Evolutionary conservation across 1,284 basidiomycete genomes (phyloP), one percentile per base, ranked within the genome.

Genomic region (Violaceomyces palustris): DNA sequence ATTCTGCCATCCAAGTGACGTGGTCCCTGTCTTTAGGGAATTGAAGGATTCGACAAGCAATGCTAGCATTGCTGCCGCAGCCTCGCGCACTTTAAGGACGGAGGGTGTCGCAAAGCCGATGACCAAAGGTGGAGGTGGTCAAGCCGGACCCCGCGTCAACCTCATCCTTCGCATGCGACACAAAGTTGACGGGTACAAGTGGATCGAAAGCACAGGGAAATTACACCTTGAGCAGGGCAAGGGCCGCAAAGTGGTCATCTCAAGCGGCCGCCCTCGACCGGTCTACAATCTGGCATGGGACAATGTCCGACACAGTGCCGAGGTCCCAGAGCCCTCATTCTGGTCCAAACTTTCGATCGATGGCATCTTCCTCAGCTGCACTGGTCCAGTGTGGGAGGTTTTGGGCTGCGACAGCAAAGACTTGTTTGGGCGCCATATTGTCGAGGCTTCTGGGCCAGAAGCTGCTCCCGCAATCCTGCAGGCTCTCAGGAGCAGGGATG

Each of bases 11-110:
- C 85, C 85, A 0, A 85, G 85, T 40, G 92, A 97, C 70, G 79
- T 90, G 28, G 86, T 93, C 1, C 89, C 90, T 0, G 81, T 94
- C 54, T 86, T 88, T 80, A 82, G 92, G 32, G 89, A 93, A 76
- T 79, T 96, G 53, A 96, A 96, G 74, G 91, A 94, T 65, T 77
- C 77, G 17, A 78, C 77, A 11, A 68, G 67, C 54, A 76, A 76
- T 19, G 64, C 67, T 27, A 67, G 57, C 50, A 69, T 69, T 19
- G 56, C 63, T 23, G 67, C 67, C 0, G 67, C 67, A 9, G 64
- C 64, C n/a, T 58, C 58, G 32, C 50, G 57, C 22, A 63, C 56
- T 30, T 39, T 57, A 18, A 54, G 58, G 23, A 49, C 45, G 21
- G 58, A 61, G 10, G 62, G 60, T 14, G 49, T 52, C 4, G 61